Conservation (phyloP, 2,329 filamentous ascomycete species). For the Penicillium brasilianum region DNA sequence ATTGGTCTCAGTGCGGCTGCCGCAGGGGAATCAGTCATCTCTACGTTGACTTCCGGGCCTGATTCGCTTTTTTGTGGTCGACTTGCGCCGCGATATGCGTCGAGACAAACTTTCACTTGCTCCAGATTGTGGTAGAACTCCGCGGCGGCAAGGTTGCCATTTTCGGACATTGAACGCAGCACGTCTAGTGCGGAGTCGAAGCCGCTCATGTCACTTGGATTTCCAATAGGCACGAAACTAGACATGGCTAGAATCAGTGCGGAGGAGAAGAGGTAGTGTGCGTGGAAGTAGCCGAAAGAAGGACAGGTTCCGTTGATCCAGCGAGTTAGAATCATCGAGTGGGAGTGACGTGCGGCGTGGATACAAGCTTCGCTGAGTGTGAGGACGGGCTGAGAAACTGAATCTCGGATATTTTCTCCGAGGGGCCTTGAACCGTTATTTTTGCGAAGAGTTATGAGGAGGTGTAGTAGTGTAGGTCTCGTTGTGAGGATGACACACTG, state of each 20-base stretch:
- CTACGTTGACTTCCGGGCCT: not conserved
- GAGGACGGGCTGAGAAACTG: conserved; percentile 45
- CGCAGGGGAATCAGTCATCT: not conserved
- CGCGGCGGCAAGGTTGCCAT: conserved; percentile 43
- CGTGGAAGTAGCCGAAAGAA: conserved; percentile 48
- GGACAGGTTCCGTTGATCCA: conserved; percentile 48
- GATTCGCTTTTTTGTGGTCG: not conserved
- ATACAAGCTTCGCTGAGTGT: conserved; percentile 47
- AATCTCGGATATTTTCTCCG: conserved; percentile 10
- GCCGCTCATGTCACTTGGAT: conserved; percentile 35
- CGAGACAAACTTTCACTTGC: conserved; percentile 40
- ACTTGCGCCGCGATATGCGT: conserved; percentile 26
- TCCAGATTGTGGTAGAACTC: conserved; percentile 44
- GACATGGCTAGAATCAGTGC: conserved; percentile 46
- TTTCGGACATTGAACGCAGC: conserved; percentile 41
- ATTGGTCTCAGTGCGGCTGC: not conserved
- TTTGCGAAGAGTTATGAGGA: conserved; percentile 43
- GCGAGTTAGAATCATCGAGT: conserved; percentile 43
- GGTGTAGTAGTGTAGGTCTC: conserved; percentile 46
- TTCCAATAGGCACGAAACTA: conserved; percentile 41
- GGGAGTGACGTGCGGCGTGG: conserved; percentile 44
- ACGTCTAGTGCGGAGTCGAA: conserved; percentile 43
- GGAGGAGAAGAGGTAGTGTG: conserved; percentile 48
- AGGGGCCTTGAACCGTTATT: conserved; percentile 15
- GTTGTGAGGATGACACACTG: conserved; percentile 49